phyloP scores from a whole-genome alignment of 139 green algal genomes.

The Mesotaenium endlicherianum region DNA sequence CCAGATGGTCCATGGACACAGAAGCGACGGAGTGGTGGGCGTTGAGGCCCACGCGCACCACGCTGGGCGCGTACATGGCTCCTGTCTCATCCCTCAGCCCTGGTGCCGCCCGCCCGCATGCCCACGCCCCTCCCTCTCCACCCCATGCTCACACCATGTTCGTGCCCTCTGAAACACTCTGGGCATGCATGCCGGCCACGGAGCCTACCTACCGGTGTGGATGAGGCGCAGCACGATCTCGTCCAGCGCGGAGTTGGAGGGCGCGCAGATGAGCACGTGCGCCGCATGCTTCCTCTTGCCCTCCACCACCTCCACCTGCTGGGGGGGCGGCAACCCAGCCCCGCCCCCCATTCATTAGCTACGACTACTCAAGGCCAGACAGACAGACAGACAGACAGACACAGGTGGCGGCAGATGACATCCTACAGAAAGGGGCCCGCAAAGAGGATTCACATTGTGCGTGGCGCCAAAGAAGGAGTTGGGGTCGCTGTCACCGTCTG shows the following conservation, averaged over 20 bases:
- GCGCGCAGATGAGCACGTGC: constrained; percentile 60
- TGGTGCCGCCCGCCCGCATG: neutral
- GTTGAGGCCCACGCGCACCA: constrained; percentile 57
- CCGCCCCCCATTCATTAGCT: too few relatives aligned
- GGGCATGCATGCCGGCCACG: too few relatives aligned
- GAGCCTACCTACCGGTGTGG: constrained; percentile 14
- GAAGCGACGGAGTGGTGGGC: constrained; percentile 46
- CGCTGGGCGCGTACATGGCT: constrained; percentile 39
- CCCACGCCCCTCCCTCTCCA: too few relatives aligned
- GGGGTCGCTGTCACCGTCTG: too few relatives aligned
- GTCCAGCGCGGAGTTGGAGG: constrained; percentile 59
- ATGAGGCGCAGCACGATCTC: constrained; percentile 58
- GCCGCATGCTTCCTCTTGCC: neutral
- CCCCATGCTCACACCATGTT: neutral
- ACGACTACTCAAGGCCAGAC: too few relatives aligned
- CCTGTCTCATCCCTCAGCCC: constrained; percentile 39
- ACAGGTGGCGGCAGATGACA: too few relatives aligned
- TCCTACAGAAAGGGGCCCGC: too few relatives aligned
- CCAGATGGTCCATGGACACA: constrained; percentile 52
- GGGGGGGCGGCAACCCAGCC: too few relatives aligned
- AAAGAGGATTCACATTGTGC: too few relatives aligned
- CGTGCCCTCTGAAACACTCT: neutral
- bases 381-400: too few relatives aligned
- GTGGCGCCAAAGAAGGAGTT: too few relatives aligned
- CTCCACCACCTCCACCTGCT: constrained; percentile 26